Percentiles rank a stretch among this genome's conserved stretches.
Evolutionary conservation across 1,139 yeast genomes (phyloP).

Genomic region (Diutina siamensis): DNA sequence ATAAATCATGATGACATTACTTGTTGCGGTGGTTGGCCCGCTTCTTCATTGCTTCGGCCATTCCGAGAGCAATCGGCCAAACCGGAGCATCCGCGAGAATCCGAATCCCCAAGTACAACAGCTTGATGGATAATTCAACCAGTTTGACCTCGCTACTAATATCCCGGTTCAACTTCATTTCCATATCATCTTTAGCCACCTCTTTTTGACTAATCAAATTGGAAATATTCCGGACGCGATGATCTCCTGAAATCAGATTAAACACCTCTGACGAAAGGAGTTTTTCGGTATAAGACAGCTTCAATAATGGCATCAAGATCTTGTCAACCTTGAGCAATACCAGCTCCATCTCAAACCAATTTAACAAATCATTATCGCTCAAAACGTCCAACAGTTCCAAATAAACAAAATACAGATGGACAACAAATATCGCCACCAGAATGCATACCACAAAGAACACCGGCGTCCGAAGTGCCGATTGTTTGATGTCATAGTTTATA

Average conservation of each 20-base stretch:
- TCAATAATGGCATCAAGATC: neutral
- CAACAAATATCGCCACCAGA: conserved; percentile 45
- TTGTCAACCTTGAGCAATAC: conserved; percentile 5
- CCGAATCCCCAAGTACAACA: conserved; percentile 56
- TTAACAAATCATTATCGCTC: conserved; percentile 3
- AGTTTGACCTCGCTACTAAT: conserved; percentile 1
- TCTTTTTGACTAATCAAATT: neutral
- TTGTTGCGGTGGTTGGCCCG: neutral
- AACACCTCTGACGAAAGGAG: neutral
- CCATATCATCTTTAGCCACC: neutral
- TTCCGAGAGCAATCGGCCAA: conserved; percentile 68
- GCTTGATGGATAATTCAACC: conserved; percentile 33
- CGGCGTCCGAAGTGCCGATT: conserved; percentile 59
- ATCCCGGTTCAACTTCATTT: neutral
- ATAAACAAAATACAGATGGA: conserved; percentile 12
- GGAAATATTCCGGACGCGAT: conserved; percentile 2
- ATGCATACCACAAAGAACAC: conserved; percentile 62
- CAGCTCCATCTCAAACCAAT: conserved; percentile 6
- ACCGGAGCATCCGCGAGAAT: conserved; percentile 73
- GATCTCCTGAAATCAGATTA: neutral
- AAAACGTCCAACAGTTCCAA: conserved; percentile 2
- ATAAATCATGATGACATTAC: neutral
- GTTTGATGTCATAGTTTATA: conserved; percentile 43
- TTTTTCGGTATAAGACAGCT: conserved; percentile 3
- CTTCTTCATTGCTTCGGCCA: conserved; percentile 64